Conservation (phyloP, 768 basidiomycete genomes). For the Dentipellis fragilis region DNA sequence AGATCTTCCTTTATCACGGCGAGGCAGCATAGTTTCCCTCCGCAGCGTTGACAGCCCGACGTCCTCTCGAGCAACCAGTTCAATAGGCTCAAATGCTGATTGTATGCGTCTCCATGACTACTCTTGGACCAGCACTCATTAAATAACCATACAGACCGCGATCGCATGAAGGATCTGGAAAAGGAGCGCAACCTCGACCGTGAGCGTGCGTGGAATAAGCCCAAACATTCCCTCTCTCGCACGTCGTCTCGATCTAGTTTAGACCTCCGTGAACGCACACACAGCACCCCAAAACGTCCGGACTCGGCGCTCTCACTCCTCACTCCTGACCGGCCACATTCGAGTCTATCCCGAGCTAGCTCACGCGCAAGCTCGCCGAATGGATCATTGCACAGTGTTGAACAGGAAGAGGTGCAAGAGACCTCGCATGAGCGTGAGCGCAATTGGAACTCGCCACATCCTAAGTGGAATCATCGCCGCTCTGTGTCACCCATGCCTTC, state of each 20-base stretch:
- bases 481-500: constrained; percentile 11
- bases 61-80: constrained; percentile 7
- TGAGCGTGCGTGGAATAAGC: constrained; percentile 42
- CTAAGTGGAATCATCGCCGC: constrained; percentile 11
- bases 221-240: constrained; percentile 22
- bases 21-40: constrained; percentile 1
- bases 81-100: constrained; percentile 10
- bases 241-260: constrained; percentile 34
- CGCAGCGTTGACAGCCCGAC: constrained; percentile 8
- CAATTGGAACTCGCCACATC: constrained; percentile 61
- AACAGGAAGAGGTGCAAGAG: constrained; percentile 24
- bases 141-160: constrained; percentile 14
- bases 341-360: constrained; percentile 4
- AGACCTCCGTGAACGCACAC: constrained; percentile 26
- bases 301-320: not conserved
- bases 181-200: constrained; percentile 27
- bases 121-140: not conserved
- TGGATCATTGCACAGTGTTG: constrained; percentile 12
- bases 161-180: constrained; percentile 20
- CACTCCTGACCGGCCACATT: not conserved
- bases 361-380: constrained; percentile 8
- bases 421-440: constrained; percentile 45
- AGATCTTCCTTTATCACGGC: constrained; percentile 8
- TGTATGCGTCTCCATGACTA: constrained; percentile 6
- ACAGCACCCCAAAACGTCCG: constrained; percentile 24